These are phyloP conservation scores for Microdochium bolleyi DNA, from an alignment of 2,329 filamentous ascomycete species.

Conservation along the genomic window DNA sequence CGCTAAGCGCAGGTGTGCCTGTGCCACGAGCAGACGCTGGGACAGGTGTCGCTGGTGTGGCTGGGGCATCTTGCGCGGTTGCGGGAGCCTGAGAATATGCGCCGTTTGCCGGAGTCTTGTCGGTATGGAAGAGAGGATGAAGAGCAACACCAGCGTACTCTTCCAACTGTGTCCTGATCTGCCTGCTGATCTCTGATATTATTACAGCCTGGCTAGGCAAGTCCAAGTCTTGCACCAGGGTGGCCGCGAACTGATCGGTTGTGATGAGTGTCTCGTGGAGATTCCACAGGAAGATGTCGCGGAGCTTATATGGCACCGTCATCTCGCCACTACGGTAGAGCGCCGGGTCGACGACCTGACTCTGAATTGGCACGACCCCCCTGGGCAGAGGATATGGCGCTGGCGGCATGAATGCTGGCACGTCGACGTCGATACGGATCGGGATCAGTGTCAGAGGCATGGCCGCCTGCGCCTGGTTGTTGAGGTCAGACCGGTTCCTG, in stretches of 20 bases:
- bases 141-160: constrained; percentile 93
- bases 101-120: constrained; percentile 13
- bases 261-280: constrained; percentile 90
- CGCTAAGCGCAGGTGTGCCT: constrained; percentile 49
- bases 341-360: constrained; percentile 41
- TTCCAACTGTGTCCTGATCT: constrained; percentile 90
- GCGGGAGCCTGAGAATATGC: constrained; percentile 10
- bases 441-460: constrained; percentile 88
- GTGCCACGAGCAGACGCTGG: constrained; percentile 36
- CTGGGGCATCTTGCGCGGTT: constrained; percentile 25
- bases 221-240: constrained; percentile 86
- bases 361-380: constrained; percentile 59
- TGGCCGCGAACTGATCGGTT: constrained; percentile 90
- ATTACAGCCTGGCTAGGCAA: constrained; percentile 66
- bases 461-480: constrained; percentile 58
- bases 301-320: constrained; percentile 78
- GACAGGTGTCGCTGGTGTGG: constrained; percentile 30
- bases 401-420: constrained; percentile 66
- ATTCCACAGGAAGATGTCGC: constrained; percentile 97
- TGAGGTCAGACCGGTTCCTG: constrained; percentile 47
- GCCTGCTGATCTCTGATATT: constrained; percentile 77
- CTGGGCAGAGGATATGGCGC: constrained; percentile 57
- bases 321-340: constrained; percentile 74
- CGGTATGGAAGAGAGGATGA: constrained; percentile 79
- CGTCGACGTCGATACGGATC: constrained; percentile 92